A percentile compares a stretch with the other conserved stretches of the same genome.
These are phyloP conservation scores for Rhizophagus clarus DNA, from an alignment of 192 early-diverging fungal genomes.

Conservation along the genomic window DNA sequence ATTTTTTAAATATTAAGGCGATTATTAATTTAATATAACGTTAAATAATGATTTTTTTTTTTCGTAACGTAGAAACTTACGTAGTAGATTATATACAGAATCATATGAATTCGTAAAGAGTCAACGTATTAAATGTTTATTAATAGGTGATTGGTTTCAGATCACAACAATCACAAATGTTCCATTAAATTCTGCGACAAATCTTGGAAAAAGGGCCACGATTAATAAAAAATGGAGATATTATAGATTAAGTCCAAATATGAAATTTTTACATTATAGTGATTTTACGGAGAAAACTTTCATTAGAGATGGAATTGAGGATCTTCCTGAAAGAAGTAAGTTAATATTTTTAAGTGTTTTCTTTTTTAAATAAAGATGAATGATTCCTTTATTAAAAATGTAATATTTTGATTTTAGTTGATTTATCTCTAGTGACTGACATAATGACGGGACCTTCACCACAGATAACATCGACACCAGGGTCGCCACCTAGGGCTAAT, in stretches of 20 bases:
- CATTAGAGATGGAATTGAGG: constrained; percentile 39
- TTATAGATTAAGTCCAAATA: constrained; percentile 61
- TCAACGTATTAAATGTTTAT: constrained; percentile 65
- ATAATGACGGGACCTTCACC: constrained; percentile 25
- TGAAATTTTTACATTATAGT: constrained; percentile 64
- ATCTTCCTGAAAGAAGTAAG: constrained; percentile 59
- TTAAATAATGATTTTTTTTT: no score
- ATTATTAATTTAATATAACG: not conserved
- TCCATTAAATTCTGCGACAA: not conserved
- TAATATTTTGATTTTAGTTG: constrained; percentile 25
- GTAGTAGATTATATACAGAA: constrained; percentile 63
- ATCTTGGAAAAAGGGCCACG: not conserved
- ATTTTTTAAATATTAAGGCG: not conserved
- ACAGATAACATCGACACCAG: not conserved
- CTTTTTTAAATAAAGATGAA: not conserved
- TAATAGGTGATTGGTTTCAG: constrained; percentile 72
- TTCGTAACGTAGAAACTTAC: constrained; percentile 52
- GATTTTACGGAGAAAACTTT: constrained; percentile 57
- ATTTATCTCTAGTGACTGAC: constrained; percentile 36
- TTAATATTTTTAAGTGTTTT: not conserved
- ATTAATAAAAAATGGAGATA: constrained; percentile 52
- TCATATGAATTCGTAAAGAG: constrained; percentile 72
- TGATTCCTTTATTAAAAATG: not conserved
- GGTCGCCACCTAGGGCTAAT: not conserved
- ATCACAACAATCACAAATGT: constrained; percentile 1